phyloP scores from a whole-genome alignment of 352 stramenopile species.

The Globisporangium canariense region DNA sequence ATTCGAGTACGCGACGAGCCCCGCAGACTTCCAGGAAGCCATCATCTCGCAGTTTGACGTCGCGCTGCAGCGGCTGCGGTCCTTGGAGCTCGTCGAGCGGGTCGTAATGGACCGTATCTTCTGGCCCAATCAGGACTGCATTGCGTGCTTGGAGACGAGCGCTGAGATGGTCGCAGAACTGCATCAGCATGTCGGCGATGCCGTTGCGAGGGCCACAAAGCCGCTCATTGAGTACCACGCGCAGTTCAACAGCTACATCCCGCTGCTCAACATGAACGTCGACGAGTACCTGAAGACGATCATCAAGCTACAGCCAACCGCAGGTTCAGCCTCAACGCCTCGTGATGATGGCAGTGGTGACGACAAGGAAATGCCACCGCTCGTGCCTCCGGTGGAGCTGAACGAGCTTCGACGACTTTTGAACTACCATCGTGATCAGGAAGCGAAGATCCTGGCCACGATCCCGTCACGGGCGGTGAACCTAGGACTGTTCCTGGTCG shows the following conservation, averaged over 20 bases:
- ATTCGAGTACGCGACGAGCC: constrained; percentile 80
- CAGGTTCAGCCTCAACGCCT: constrained; percentile 19
- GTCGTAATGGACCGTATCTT: constrained; percentile 95
- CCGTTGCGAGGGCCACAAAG: constrained; percentile 38
- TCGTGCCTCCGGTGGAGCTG: constrained; percentile 64
- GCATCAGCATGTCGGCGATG: constrained; percentile 42
- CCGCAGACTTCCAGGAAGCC: constrained; percentile 63
- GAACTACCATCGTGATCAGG: constrained; percentile 57
- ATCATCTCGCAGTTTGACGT: constrained; percentile 80
- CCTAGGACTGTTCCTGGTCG: constrained; percentile 73
- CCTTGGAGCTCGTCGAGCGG: constrained; percentile 89
- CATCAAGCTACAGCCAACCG: constrained; percentile 40
- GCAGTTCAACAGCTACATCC: constrained; percentile 82
- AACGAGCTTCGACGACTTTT: constrained; percentile 71
- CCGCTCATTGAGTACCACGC: constrained; percentile 76
- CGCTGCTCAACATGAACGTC: constrained; percentile 90
- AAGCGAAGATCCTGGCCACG: constrained; percentile 62
- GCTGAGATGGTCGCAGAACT: constrained; percentile 59
- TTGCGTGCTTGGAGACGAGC: constrained; percentile 74
- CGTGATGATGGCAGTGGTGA: constrained; percentile 25
- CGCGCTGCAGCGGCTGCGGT: constrained; percentile 72
- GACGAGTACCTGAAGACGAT: constrained; percentile 72
- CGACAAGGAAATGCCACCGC: constrained; percentile 38
- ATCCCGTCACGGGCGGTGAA: constrained; percentile 68
- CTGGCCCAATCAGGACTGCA: constrained; percentile 91